Base-by-base conservation (phyloP, 768 basidiomycete species). In the Boletales sp. region DNA sequence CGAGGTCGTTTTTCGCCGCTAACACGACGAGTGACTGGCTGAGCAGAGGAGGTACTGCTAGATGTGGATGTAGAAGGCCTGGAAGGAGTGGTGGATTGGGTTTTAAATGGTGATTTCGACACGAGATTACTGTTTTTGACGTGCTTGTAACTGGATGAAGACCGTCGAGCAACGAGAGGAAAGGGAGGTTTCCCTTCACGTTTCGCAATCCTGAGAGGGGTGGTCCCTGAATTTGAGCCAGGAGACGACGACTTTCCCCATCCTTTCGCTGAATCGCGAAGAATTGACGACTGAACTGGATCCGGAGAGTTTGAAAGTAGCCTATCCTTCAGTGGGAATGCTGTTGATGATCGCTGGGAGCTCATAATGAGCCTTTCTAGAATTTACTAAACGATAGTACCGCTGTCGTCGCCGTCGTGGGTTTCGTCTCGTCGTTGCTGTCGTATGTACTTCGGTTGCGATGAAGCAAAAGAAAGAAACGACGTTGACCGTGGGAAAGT, bases 31-130 rank as follows among this genome's bases (percentile, higher is more conserved):
- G 55, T 57, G 14, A 44, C 54, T n/a, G 54, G 62, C 39, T 46
- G 53, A 19, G 44, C 18, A 32, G 54, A 13, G 8, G 57, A 12
- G 9, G 57, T 41, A 31, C 54, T 48, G 33, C 42, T 53, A 10
- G 46, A 35, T 14, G 51, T 53, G 9, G 60, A 63, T 1, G 50
- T 32, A 14, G 57, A 61, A 0, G 63, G 61, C 50, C 39, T 54
- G 4, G 77, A 67, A 31, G 80, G 73, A n/a, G 75, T 73, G 42
- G 81, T 75, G 21, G 80, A 73, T 53, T 82, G 80, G 3, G 80
- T 80, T 59, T 86, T 87, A 73, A 93, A 93, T 10, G 90, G 90
- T 11, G 90, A 93, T 57, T 90, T 90, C 28, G 86, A 83, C 15
- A 93, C 90, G 49, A 91, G 83, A 62, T 86, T 83, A 64, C 83